Conservation (phyloP, 495 filamentous ascomycete species). For the Diplogelasinospora grovesii region DNA sequence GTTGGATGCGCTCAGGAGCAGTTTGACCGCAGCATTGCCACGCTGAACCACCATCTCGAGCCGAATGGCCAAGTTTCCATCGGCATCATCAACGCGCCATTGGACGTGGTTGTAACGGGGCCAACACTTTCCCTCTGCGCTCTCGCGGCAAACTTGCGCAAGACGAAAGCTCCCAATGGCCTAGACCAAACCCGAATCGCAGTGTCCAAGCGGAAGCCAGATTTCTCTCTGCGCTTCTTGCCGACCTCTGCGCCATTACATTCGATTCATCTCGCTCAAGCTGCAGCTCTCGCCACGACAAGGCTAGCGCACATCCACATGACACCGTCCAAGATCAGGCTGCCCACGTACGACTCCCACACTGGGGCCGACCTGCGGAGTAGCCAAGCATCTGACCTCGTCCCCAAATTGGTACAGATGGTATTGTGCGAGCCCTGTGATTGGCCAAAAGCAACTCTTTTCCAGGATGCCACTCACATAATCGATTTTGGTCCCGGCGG, state of each 20-base stretch:
- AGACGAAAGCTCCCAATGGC: not conserved
- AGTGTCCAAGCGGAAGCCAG: conserved; percentile 78
- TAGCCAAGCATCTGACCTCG: not conserved
- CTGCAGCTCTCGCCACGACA: not conserved
- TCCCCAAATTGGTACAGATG: not conserved
- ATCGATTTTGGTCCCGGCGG: no score
- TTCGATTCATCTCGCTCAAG: conserved; percentile 57
- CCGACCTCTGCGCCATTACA: conserved; percentile 90
- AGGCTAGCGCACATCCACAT: not conserved
- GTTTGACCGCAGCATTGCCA: not conserved
- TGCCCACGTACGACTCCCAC: not conserved
- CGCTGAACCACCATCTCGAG: not conserved
- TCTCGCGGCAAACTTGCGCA: not conserved
- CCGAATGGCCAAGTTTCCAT: not conserved
- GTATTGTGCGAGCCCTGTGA: not conserved
- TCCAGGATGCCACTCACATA: not conserved
- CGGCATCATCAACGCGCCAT: not conserved
- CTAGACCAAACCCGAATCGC: conserved; percentile 77
- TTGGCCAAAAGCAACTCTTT: not conserved
- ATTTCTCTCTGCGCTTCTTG: conserved; percentile 79
- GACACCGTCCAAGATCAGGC: not conserved
- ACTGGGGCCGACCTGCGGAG: not conserved
- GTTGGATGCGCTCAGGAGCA: no score
- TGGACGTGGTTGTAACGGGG: not conserved
- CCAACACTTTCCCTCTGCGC: not conserved